Evolutionary conservation across 192 early-diverging fungal species (phyloP), one percentile per base, ranked within the genome.

Genomic region (Pilaira anomala): DNA sequence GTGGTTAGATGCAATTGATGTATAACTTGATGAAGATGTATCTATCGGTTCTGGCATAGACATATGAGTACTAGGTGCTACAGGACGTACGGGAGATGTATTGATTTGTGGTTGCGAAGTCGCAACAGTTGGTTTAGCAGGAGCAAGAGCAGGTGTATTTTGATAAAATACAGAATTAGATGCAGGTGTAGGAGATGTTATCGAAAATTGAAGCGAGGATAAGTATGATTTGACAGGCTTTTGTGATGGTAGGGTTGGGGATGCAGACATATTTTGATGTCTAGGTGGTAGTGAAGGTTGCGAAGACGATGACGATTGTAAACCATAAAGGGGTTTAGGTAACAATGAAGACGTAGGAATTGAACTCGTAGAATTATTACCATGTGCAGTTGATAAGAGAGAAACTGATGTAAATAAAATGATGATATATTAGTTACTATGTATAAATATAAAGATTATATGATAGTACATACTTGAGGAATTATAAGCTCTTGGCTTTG

Each of bases 401-500:
- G 33, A 36, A 36, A 36, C 33, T 36, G 33, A 33, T 33, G 7
- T 5, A 36, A 36, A 4, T 9, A 4, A 3, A 9, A 36, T 9
- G 33, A n/a, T 36, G 33, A 36, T 5, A 9, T 33, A 33, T 33
- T 36, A 36, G 7, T 1, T 36, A 36, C 6, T 36, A 36, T 3
- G 11, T 3, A 36, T 36, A 36, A 3, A 36, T 3, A 36, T 7
- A 18, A 11, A 18, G 16, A 46, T 4, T 46, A 8, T 40, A 40
- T 40, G 39, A 8, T 40, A 40, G 7, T 16, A 14, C 18, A 2
- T 46, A 46, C 44, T 4, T 18, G 18, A 46, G 5, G 44, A 46
- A 46, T 62, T 48, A 36, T 62, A 62, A 19, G 45, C 60, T 39
- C 7, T 8, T 9, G 60, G 60, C 21, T 62, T 62, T 21, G 19